Evolutionary conservation across 2,329 filamentous ascomycete genomes (phyloP).

Genomic region (Aureobasidium uvarum): DNA sequence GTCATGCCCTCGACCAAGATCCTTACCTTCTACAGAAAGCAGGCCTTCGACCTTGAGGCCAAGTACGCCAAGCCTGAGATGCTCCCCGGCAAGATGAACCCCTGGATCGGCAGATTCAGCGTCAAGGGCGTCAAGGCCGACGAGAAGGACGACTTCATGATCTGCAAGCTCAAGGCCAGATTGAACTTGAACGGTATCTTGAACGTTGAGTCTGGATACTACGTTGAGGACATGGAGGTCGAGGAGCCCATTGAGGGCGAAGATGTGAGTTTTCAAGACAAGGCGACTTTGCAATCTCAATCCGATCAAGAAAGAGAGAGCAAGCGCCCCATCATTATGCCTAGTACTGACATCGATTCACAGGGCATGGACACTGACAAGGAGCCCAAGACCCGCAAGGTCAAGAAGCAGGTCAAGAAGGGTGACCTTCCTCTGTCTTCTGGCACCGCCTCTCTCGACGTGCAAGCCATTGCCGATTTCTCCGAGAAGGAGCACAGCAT

Average conservation of each 20-base stretch:
- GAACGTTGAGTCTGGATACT: slow-evolving; percentile 96
- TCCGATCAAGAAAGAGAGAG: slow-evolving; percentile 19
- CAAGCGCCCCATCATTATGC: slow-evolving; percentile 29
- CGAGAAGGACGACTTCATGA: slow-evolving; percentile 96
- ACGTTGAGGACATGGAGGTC: slow-evolving; percentile 95
- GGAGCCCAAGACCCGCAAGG: slow-evolving; percentile 78
- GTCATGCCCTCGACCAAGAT: slow-evolving; percentile 98
- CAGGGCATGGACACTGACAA: slow-evolving; percentile 67
- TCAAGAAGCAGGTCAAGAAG: slow-evolving; percentile 99
- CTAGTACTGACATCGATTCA: slow-evolving; percentile 36
- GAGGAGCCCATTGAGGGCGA: slow-evolving; percentile 85
- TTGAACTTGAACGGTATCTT: slow-evolving; percentile 95
- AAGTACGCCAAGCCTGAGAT: slow-evolving; percentile 83
- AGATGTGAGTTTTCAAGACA: slow-evolving; percentile 43
- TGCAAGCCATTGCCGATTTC: slow-evolving; percentile 62
- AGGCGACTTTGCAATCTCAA: slow-evolving; percentile 3
- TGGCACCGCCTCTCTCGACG: slow-evolving; percentile 77
- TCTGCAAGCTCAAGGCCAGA: slow-evolving; percentile 98
- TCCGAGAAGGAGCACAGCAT: slow-evolving; percentile 83
- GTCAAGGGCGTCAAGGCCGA: slow-evolving; percentile 97
- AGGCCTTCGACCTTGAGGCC: slow-evolving; percentile 94
- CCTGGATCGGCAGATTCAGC: slow-evolving; percentile 96
- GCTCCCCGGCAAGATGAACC: slow-evolving; percentile 84
- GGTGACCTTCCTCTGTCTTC: slow-evolving; percentile 86
- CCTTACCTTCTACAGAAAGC: slow-evolving; percentile 97